Base-by-base conservation (phyloP, 495 filamentous ascomycete genomes). In the Xylaria venustula region DNA sequence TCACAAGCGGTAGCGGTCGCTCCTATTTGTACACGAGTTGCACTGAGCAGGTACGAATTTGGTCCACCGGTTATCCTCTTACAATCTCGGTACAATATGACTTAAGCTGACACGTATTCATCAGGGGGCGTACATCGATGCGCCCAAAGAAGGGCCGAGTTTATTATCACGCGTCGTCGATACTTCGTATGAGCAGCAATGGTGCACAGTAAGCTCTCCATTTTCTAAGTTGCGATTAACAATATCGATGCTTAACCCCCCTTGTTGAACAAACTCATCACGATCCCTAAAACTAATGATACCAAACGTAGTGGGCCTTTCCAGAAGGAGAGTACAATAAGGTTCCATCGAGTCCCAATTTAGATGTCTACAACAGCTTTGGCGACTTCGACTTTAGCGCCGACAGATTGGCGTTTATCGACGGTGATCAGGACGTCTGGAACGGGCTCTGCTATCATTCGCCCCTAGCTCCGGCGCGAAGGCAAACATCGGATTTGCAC, bases 1-100 rank as follows among this genome's bases (percentile, higher is more conserved):
- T 66, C 17, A 64, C 66, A 11, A 81, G 79, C 58, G 65, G 51
- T 14, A 61, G 26, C 15, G 49, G 34, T 30, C 71, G 79, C 19
- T 79, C 76, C 3, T 82, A 81, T 54, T 68, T 82, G 15, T 82
- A 81, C 52, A 73, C 71, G 26, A 74, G 77, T 19, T 82, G 79
- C 59, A 71, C 75, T 23, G 79, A 82, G 60, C 70, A 75, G 65
- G 67, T 67, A 49, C 22, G 50, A 3, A 19, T n/a, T 51, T 11
- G 22, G 7, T 15, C 12, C 20, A 1, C 36, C 5, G 3, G 7
- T 46, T 25, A 8, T 40, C 14, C 14, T 40, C 14, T 40, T 40
- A 40, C 14, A 40, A 36, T 36, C 23, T 47, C 15, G 9, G 28
- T 26, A 47, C 45, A 22, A 32, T 23, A 15, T 4, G 15, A 36